These are phyloP conservation scores for Cryphonectria carpinicola DNA, from an alignment of 2,329 filamentous ascomycete genomes.

Conservation along the genomic window DNA sequence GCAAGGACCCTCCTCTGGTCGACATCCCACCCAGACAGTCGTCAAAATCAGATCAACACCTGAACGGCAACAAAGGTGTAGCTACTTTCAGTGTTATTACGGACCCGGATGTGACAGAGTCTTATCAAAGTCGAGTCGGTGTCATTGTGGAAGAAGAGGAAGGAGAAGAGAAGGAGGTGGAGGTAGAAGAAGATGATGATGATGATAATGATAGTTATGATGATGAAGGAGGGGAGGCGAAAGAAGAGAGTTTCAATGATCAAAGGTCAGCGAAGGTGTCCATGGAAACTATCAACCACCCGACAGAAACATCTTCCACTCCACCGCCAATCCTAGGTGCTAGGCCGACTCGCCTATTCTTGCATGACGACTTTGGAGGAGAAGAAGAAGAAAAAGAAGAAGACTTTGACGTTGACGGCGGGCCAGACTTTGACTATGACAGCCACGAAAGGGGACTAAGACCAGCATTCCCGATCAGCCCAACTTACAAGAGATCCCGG, in stretches of 20 bases:
- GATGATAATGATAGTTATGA: background rate
- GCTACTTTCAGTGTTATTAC: background rate
- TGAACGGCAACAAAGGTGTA: background rate
- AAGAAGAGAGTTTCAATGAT: background rate
- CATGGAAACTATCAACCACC: background rate
- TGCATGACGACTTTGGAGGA: slow-evolving; percentile 21
- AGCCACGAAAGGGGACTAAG: slow-evolving; percentile 5
- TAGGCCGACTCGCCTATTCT: slow-evolving; percentile 11
- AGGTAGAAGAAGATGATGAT: background rate
- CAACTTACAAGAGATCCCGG: background rate
- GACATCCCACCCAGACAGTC: slow-evolving; percentile 21
- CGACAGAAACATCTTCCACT: slow-evolving; percentile 16
- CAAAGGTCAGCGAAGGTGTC: background rate
- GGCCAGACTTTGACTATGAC: slow-evolving; percentile 6
- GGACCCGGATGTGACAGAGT: background rate
- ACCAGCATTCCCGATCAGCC: background rate
- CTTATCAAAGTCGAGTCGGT: background rate
- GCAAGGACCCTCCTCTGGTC: background rate
- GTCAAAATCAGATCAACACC: slow-evolving; percentile 5
- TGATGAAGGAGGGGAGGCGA: background rate
- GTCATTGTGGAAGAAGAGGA: slow-evolving; percentile 18
- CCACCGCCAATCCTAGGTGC: slow-evolving; percentile 18
- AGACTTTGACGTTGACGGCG: background rate
- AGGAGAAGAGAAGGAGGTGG: background rate
- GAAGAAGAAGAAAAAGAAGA: slow-evolving; percentile 13